phyloP scores from a whole-genome alignment of 1,139 yeast species.

The Scheffersomyces illinoinensis region DNA sequence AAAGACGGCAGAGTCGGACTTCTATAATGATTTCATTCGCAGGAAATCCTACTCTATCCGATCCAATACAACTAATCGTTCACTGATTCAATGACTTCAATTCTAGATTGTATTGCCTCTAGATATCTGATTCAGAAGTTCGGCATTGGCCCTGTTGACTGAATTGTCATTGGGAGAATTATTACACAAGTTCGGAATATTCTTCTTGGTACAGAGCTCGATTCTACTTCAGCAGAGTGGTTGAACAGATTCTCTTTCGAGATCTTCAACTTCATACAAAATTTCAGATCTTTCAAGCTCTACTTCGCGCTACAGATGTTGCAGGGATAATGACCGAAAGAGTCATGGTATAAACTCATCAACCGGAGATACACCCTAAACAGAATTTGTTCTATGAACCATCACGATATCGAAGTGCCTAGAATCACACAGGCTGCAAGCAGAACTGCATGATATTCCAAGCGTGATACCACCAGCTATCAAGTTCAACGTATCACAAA shows the following conservation, averaged over 20 bases:
- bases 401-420: slow-evolving; percentile 12
- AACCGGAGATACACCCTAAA: slow-evolving; percentile 51
- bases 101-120: background rate
- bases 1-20: no score
- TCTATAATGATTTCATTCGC: background rate
- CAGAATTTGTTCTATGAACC: slow-evolving; percentile 24
- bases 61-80: background rate
- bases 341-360: slow-evolving; percentile 41
- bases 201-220: no score
- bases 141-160: background rate
- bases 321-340: slow-evolving; percentile 51
- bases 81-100: background rate
- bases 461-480: slow-evolving; percentile 26
- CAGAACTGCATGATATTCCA: background rate
- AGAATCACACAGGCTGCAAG: background rate
- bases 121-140: background rate
- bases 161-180: background rate
- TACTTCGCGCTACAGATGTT: slow-evolving; percentile 19
- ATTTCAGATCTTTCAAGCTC: background rate
- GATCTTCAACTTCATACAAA: no score
- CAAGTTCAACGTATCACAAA: slow-evolving; percentile 28
- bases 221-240: background rate
- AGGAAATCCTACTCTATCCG: background rate
- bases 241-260: background rate
- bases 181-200: no score